Percentiles rank a stretch among this genome's conserved stretches.
Evolutionary conservation across 495 filamentous ascomycete species (phyloP).

Genomic region (Oleoguttula mirabilis): DNA sequence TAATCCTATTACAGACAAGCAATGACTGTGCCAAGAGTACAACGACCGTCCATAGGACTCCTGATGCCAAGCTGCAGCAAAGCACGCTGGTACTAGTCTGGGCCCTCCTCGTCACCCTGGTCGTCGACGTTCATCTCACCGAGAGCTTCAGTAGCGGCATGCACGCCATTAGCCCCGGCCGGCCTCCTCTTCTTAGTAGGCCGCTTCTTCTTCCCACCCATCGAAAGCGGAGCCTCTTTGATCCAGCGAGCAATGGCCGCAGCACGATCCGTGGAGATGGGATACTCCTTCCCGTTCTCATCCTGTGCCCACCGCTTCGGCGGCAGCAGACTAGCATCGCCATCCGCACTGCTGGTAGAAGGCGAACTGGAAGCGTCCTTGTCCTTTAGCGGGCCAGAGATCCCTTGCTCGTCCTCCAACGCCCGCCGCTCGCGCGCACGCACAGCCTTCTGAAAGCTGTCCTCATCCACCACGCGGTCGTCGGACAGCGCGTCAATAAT

Average conservation of each 20-base stretch:
- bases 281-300: slow-evolving; percentile 54
- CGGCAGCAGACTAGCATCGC: slow-evolving; percentile 3
- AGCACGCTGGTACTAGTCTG: too few relatives aligned
- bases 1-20: too few relatives aligned
- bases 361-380: neutral
- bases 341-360: slow-evolving; percentile 11
- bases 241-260: slow-evolving; percentile 58
- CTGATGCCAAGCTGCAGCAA: too few relatives aligned
- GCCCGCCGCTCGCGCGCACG: slow-evolving; percentile 45
- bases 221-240: slow-evolving; percentile 41
- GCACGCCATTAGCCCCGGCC: slow-evolving; percentile 5
- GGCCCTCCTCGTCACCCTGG: slow-evolving; percentile 4
- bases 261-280: slow-evolving; percentile 56
- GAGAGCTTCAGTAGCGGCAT: slow-evolving; percentile 2
- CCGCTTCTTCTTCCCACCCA: slow-evolving; percentile 20
- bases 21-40: too few relatives aligned
- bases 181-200: slow-evolving; percentile 21
- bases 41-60: too few relatives aligned
- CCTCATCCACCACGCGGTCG: slow-evolving; percentile 52
- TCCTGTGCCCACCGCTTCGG: slow-evolving; percentile 50
- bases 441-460: slow-evolving; percentile 49
- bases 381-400: slow-evolving; percentile 18
- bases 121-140: neutral
- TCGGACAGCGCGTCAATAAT: slow-evolving; percentile 53
- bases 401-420: slow-evolving; percentile 35